These are phyloP conservation scores for Kregervanrija pseudodelftensis DNA, from an alignment of 805 yeast genomes.

Conservation along the genomic window DNA sequence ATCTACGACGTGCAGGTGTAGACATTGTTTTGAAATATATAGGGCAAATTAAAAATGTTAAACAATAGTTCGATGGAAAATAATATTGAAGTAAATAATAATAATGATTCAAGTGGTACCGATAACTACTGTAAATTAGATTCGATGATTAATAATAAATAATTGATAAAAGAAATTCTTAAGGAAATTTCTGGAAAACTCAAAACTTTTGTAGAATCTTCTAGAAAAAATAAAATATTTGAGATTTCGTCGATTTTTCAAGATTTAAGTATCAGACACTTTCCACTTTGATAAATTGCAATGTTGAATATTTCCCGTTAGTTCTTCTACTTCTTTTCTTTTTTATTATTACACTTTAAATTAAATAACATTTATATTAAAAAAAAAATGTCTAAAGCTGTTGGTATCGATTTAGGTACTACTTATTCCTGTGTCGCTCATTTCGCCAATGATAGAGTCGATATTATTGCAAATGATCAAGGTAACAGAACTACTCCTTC, in stretches of 20 bases:
- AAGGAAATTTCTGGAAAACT: no score
- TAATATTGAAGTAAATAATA: no score
- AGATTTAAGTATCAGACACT: neutral
- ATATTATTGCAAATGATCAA: conserved; percentile 95
- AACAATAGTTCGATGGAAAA: neutral
- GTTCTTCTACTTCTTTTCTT: neutral
- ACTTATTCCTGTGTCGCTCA: conserved; percentile 96
- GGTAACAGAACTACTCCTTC: conserved; percentile 98
- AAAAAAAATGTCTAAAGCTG: conserved; percentile 40
- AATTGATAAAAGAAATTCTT: no score
- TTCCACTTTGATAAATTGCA: neutral
- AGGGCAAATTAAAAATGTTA: neutral
- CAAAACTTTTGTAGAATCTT: conserved; percentile 9
- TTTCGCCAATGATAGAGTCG: conserved; percentile 86
- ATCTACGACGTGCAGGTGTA: conserved; percentile 96
- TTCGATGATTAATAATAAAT: no score
- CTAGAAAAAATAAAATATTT: conserved; percentile 9
- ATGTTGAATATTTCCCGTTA: neutral
- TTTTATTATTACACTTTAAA: neutral
- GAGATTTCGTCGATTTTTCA: neutral
- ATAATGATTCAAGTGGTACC: no score
- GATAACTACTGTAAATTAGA: no score
- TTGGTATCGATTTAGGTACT: conserved; percentile 80
- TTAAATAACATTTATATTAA: neutral
- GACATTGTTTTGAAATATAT: conserved; percentile 50